Evolutionary conservation across 306 rosid genomes (phyloP).

Genomic region (Bauhinia variegata): DNA sequence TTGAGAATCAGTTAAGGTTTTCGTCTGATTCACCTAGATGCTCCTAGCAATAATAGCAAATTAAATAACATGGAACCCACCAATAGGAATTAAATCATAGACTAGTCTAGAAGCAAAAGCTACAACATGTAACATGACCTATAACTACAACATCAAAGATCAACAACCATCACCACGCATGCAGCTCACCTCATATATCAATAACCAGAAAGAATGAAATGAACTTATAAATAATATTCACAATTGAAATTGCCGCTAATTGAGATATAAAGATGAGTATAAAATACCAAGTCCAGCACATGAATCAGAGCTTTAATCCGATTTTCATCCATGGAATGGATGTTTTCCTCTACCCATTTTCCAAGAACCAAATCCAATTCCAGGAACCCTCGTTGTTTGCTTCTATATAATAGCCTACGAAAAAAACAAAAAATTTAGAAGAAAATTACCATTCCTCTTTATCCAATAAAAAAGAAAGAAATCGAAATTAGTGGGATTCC

Average conservation of each 20-base stretch:
- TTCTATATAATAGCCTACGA: constrained; percentile 72
- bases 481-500: not conserved
- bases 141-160: not conserved
- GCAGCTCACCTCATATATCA: not conserved
- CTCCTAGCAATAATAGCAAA: not conserved
- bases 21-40: not conserved
- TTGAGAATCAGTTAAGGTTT: too few species aligned
- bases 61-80: not conserved
- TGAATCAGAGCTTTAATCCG: constrained; percentile 62
- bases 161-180: not conserved
- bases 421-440: constrained; percentile 7
- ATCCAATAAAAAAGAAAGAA: not conserved
- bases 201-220: not conserved
- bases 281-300: constrained; percentile 74
- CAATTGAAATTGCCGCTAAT: not conserved
- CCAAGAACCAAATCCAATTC: constrained; percentile 92
- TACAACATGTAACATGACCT: too few species aligned
- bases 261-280: not conserved
- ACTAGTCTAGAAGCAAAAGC: too few species aligned
- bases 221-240: not conserved
- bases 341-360: constrained; percentile 85
- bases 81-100: too few species aligned
- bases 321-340: constrained; percentile 71
- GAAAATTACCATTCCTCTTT: not conserved
- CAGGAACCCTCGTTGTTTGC: constrained; percentile 87